A percentile compares a stretch with the other conserved stretches of the same genome.
Evolutionary conservation across 1,284 basidiomycete species (phyloP).

Genomic region (Mycosarcoma mackinlayi): DNA sequence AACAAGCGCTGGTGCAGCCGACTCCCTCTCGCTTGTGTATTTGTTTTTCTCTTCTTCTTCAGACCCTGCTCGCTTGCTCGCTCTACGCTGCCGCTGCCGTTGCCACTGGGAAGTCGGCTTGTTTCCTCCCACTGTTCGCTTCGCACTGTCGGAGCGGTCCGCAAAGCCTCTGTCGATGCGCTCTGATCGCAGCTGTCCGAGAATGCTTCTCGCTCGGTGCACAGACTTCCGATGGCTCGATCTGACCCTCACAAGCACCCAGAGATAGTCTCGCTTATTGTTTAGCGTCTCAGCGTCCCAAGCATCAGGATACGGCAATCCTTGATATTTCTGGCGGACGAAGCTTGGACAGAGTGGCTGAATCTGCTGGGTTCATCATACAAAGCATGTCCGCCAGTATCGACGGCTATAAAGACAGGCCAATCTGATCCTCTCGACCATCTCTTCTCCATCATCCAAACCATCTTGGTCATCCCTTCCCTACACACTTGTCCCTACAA

Average conservation of each 20-base stretch:
- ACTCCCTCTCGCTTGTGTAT: too few relatives aligned
- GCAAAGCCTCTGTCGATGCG: too few relatives aligned
- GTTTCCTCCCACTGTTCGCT: not conserved
- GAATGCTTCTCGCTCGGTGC: slow-evolving; percentile 22
- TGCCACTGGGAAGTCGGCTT: too few relatives aligned
- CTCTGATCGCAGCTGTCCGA: not conserved
- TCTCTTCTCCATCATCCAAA: slow-evolving; percentile 1
- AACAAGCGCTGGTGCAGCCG: too few relatives aligned
- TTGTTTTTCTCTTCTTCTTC: not conserved
- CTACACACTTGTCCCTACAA: not conserved
- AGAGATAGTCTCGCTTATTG: not conserved
- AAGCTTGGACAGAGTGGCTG: not conserved
- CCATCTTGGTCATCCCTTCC: not conserved
- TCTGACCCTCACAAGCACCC: not conserved
- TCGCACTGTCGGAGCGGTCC: too few relatives aligned
- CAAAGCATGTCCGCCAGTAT: not conserved
- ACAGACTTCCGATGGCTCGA: slow-evolving; percentile 30
- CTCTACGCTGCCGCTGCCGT: too few relatives aligned
- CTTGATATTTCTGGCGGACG: not conserved
- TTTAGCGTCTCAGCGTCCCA: slow-evolving; percentile 5
- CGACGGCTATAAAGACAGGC: slow-evolving; percentile 28
- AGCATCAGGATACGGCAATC: slow-evolving; percentile 2
- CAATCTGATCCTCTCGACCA: not conserved
- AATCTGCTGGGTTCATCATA: not conserved
- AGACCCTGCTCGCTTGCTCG: not conserved